These are phyloP conservation scores for Sonneratia alba DNA, from an alignment of 345 rosid species.

Conservation along the genomic window DNA sequence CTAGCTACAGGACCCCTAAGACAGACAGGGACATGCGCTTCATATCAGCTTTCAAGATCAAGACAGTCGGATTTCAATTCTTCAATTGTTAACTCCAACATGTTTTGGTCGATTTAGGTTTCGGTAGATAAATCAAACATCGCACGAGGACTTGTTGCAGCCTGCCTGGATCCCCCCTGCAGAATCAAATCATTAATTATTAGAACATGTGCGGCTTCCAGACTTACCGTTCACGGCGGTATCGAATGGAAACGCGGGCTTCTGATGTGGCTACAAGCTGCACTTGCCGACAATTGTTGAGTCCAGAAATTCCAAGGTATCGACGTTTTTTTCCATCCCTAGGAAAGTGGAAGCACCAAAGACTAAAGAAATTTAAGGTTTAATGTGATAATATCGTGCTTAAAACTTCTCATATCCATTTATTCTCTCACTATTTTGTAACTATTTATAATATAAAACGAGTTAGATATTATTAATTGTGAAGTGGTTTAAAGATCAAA, in stretches of 20 bases:
- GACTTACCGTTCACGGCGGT: too few relatives aligned
- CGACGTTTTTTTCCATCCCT: not conserved
- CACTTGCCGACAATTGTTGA: slow-evolving; percentile 1
- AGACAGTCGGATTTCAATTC: not conserved
- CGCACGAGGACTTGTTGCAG: too few relatives aligned
- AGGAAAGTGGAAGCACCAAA: not conserved
- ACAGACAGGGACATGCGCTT: not conserved
- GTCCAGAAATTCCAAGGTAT: not conserved
- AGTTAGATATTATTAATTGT: too few relatives aligned
- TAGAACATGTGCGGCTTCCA: not conserved
- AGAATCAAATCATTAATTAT: not conserved
- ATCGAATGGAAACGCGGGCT: too few relatives aligned
- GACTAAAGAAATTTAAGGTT: not conserved
- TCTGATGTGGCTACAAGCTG: not conserved
- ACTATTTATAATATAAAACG: too few relatives aligned
- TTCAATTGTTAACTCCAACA: not conserved
- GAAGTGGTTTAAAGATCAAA: too few relatives aligned
- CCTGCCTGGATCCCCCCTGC: too few relatives aligned
- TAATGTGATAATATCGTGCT: too few relatives aligned
- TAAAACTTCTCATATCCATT: too few relatives aligned
- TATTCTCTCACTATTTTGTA: too few relatives aligned
- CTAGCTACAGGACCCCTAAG: not conserved
- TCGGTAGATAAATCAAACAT: not conserved
- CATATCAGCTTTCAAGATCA: not conserved
- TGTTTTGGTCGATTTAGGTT: not conserved